phyloP scores from a whole-genome alignment of 768 basidiomycete genomes.

The Tulasnella sp. region DNA sequence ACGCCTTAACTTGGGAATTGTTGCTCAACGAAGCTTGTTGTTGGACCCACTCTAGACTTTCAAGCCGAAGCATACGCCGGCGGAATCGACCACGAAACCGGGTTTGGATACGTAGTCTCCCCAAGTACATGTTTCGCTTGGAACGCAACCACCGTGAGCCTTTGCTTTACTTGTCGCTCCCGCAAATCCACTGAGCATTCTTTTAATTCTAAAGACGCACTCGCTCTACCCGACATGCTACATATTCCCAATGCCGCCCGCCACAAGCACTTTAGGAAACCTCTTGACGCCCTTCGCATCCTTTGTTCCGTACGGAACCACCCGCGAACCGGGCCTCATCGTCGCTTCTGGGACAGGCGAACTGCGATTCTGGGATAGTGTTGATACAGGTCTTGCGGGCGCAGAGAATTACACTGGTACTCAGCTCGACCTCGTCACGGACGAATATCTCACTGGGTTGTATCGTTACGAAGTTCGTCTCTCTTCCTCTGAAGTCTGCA shows the following conservation, averaged over 20 bases:
- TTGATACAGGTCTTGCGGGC: slow-evolving; percentile 15
- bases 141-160: slow-evolving; percentile 5
- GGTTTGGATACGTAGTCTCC: slow-evolving; percentile 3
- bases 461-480: slow-evolving; percentile 13
- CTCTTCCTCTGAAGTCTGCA: not conserved
- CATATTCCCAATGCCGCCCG: slow-evolving; percentile 21
- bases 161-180: too few relatives aligned
- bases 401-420: slow-evolving; percentile 5
- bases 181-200: not conserved
- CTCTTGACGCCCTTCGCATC: slow-evolving; percentile 10
- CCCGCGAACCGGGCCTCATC: slow-evolving; percentile 19
- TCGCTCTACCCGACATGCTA: slow-evolving; percentile 16
- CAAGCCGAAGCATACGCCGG: slow-evolving; percentile 1
- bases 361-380: slow-evolving; percentile 19
- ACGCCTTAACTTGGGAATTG: not conserved
- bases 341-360: slow-evolving; percentile 18
- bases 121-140: slow-evolving; percentile 13
- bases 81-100: slow-evolving; percentile 11
- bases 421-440: not conserved
- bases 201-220: not conserved
- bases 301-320: slow-evolving; percentile 9
- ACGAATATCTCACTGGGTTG: slow-evolving; percentile 11
- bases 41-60: slow-evolving; percentile 3
- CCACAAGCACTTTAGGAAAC: not conserved
- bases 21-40: not conserved